Conservation (phyloP, 352 stramenopile species). For the Pelagophyceae sp. region DNA sequence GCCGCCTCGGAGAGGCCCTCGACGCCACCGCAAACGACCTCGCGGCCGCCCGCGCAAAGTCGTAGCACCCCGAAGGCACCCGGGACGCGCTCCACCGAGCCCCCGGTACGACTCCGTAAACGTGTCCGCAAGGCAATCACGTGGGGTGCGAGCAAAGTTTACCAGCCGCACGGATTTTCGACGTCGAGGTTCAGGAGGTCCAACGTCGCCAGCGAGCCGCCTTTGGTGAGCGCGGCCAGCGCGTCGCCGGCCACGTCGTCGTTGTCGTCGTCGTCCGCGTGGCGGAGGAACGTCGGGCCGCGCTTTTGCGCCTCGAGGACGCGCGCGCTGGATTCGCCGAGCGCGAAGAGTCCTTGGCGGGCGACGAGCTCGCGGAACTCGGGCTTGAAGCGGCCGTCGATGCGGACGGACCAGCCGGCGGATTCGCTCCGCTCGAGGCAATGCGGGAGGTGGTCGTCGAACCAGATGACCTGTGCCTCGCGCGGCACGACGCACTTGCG, state of each 20-base stretch:
- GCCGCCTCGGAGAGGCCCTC: no score
- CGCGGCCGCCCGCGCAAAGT: no score
- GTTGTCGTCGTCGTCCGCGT: background rate
- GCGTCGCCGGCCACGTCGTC: background rate
- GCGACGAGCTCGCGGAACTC: background rate
- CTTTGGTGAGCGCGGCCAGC: background rate
- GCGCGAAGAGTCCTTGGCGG: background rate
- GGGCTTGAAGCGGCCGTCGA: constrained; percentile 21
- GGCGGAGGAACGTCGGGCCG: background rate
- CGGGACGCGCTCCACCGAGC: no score
- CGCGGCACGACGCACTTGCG: background rate
- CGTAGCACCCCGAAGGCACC: no score
- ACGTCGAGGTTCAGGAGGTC: no score
- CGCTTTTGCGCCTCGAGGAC: background rate
- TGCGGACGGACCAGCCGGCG: background rate
- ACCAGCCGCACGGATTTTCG: no score
- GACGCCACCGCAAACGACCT: no score
- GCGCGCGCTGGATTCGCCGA: background rate
- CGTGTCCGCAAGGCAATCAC: no score
- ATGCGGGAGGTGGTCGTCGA: constrained; percentile 17
- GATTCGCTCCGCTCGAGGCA: background rate
- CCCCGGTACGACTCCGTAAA: no score
- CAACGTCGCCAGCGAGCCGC: background rate
- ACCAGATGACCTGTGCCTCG: background rate
- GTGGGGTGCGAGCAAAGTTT: no score